Evolutionary conservation across 306 rosid genomes (phyloP).

Genomic region (Carpinus viminea): DNA sequence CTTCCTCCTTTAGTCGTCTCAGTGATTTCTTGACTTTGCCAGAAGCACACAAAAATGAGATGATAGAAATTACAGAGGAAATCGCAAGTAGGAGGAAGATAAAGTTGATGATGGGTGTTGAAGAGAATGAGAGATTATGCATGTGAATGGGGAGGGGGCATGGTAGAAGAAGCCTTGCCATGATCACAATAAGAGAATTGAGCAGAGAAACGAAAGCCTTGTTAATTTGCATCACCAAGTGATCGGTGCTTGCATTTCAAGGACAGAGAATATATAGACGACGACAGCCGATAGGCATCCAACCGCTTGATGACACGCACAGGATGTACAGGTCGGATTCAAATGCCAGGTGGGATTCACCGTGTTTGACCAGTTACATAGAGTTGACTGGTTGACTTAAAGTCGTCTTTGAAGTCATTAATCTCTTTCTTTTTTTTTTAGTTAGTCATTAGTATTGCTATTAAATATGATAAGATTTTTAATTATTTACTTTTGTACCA

Average conservation of each 20-base stretch:
- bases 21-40: conserved; percentile 32
- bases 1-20: conserved; percentile 3
- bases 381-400: conserved; percentile 28
- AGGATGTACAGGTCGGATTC: not conserved
- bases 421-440: too few species aligned
- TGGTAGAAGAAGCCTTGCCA: conserved; percentile 40
- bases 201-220: not conserved
- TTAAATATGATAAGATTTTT: too few species aligned
- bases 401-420: conserved; percentile 19
- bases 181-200: conserved; percentile 11
- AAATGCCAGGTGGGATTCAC: not conserved
- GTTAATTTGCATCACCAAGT: not conserved
- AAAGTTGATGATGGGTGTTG: conserved; percentile 9
- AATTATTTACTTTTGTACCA: not conserved
- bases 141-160: not conserved
- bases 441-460: not conserved
- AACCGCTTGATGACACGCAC: not conserved
- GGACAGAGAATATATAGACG: too few species aligned
- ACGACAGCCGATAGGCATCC: not conserved
- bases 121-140: conserved; percentile 23
- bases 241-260: not conserved
- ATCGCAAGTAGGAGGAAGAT: conserved; percentile 19
- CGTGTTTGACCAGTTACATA: conserved; percentile 22
- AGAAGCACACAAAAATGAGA: conserved; percentile 41
- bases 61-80: conserved; percentile 29